These are phyloP conservation scores for Populus simonii DNA, from an alignment of 345 rosid genomes.

Conservation along the genomic window DNA sequence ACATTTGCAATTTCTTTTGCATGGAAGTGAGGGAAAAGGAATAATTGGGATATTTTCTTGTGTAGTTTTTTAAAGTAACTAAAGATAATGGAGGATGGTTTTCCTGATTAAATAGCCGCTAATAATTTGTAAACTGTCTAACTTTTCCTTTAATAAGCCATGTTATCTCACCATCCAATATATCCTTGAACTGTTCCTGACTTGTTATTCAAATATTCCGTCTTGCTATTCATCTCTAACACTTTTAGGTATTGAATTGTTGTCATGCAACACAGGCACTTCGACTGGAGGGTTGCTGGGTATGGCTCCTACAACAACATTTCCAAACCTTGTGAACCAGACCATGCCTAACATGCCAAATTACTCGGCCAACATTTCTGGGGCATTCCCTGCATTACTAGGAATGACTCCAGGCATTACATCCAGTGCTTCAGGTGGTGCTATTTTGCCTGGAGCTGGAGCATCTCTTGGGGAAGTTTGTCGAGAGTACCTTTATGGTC, in stretches of 20 bases:
- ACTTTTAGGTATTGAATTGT: not conserved
- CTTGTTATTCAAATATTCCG: not conserved
- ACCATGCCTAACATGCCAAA: constrained; percentile 99
- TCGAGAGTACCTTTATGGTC: constrained; percentile 83
- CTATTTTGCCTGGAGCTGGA: constrained; percentile 89
- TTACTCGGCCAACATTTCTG: constrained; percentile 92
- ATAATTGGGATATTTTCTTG: not conserved
- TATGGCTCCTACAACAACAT: constrained; percentile 66
- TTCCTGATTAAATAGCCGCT: not conserved
- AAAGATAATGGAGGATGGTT: not conserved
- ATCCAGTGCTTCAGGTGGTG: constrained; percentile 92
- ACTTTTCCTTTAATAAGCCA: not conserved
- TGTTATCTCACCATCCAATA: not conserved
- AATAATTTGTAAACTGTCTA: not conserved
- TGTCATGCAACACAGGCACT: constrained; percentile 46
- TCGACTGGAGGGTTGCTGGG: constrained; percentile 72
- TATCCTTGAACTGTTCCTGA: not conserved
- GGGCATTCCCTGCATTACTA: constrained; percentile 83
- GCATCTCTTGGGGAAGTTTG: constrained; percentile 97
- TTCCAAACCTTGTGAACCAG: constrained; percentile 77
- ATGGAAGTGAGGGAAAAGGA: not conserved
- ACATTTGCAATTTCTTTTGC: not conserved
- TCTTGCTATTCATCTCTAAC: not conserved
- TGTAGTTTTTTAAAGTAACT: not conserved
- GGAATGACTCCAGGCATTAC: constrained; percentile 96